Evolutionary conservation across 805 yeast species (phyloP), one percentile per base, ranked within the genome.

Genomic region (Metschnikowia matae): DNA sequence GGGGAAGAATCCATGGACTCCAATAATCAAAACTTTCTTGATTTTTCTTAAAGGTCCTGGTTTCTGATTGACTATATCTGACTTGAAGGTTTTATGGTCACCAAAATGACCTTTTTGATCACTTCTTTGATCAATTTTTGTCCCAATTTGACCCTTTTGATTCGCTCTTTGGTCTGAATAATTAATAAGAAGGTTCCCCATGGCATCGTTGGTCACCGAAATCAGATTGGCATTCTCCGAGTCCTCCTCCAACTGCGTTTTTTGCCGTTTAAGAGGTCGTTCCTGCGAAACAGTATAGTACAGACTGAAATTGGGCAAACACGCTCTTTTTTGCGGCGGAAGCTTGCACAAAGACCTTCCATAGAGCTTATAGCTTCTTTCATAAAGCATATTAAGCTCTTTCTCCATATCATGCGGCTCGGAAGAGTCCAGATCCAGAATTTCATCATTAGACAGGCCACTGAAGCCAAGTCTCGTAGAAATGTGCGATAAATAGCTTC

Each of bases 1-100:
- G 0, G 99, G 99, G 71, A 94, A 92, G 62, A 91, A 92, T 0
- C 99, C 99, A 69, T 92, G 99, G 1, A 92, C 91, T 0, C 99
- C 99, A 51, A 92, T 82, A 34, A 94, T 85, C 31, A 92, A 77
- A 0, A 87, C 87, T 54, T 83, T 81, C 50, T 80, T 79, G 49
- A 80, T 68, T 42, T 58, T 59, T n/a, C 44, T 50, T 23, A 71
- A 61, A 2, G 70, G 67, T 1, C 68, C 65, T 7, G 66, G 48
- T 43, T 62, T 64, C 33, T 63, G 66, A 4, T 62, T 55, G 2
- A 67, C 58, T 2, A 69, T 56, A 20, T 55, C 60, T 0, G 66
- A 55, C 40, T 50, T 40, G 32, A 53, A 46, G 6, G 51, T 26
- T 26, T 26, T 26, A 26, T 26, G 29, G 29, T 26, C 29, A 26